phyloP scores from a whole-genome alignment of 2,329 filamentous ascomycete species.

The Stagonosporopsis vannaccii region DNA sequence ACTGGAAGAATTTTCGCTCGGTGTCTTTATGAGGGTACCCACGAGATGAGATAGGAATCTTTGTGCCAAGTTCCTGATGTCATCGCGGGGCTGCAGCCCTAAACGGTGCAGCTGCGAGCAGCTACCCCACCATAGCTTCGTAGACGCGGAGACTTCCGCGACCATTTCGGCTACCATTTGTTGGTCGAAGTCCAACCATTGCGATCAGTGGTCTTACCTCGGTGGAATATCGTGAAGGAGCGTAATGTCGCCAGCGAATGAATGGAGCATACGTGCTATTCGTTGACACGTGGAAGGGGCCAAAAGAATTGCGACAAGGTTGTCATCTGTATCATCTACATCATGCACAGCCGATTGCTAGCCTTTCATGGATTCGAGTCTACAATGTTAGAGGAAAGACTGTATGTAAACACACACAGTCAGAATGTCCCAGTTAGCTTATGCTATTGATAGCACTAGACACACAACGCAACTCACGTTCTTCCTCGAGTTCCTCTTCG shows the following conservation, averaged over 20 bases:
- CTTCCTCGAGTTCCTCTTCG: background rate
- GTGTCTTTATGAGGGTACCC: slow-evolving; percentile 1
- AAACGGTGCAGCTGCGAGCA: background rate
- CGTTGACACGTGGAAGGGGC: background rate
- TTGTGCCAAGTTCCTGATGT: background rate
- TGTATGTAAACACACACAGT: background rate
- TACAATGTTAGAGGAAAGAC: background rate
- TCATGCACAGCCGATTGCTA: background rate
- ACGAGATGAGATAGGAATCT: background rate
- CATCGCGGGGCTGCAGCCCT: slow-evolving; percentile 13
- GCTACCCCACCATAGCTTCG: background rate
- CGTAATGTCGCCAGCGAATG: background rate
- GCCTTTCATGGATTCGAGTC: background rate
- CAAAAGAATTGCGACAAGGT: background rate
- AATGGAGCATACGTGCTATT: background rate
- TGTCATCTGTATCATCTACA: background rate
- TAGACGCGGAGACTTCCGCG: background rate
- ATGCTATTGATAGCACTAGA: too few species aligned
- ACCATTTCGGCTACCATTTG: background rate
- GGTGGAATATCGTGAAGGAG: background rate
- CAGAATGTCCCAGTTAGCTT: background rate
- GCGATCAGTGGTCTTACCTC: background rate
- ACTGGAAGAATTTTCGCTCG: background rate
- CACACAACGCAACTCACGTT: too few species aligned
- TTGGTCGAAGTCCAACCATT: background rate